Conservation (phyloP, 1,284 basidiomycete species). For the Irpex lacteus region DNA sequence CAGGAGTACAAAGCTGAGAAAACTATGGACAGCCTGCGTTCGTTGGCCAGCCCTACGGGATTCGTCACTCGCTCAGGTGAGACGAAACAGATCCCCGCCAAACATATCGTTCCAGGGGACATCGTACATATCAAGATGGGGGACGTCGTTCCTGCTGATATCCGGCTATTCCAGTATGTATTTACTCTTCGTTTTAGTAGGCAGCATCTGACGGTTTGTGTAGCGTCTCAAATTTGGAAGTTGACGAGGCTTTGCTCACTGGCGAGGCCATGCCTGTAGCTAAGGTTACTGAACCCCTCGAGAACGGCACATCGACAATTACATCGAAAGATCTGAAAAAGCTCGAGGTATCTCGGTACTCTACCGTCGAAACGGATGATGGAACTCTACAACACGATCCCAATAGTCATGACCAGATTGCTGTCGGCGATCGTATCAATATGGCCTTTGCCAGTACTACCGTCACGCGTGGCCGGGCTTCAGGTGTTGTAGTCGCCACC, state of each 20-base stretch:
- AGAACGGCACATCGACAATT: neutral
- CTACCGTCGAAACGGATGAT: neutral
- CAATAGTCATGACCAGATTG: constrained; percentile 23
- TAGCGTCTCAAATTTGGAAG: constrained; percentile 42
- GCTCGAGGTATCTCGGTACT: neutral
- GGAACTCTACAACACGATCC: constrained; percentile 18
- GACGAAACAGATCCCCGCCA: constrained; percentile 48
- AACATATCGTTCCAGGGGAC: constrained; percentile 63
- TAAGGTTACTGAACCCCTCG: constrained; percentile 32
- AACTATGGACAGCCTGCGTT: constrained; percentile 55
- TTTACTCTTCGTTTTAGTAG: neutral
- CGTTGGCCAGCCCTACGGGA: constrained; percentile 61
- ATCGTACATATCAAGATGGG: constrained; percentile 54
- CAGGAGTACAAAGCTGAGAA: constrained; percentile 57
- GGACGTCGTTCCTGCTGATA: constrained; percentile 62
- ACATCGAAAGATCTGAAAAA: neutral
- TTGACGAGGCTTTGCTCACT: constrained; percentile 69
- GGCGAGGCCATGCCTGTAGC: constrained; percentile 64
- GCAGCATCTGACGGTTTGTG: neutral
- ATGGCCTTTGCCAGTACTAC: constrained; percentile 56
- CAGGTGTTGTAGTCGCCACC: constrained; percentile 55
- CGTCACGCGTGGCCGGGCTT: constrained; percentile 65
- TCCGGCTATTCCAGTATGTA: constrained; percentile 29
- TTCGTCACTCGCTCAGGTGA: constrained; percentile 54
- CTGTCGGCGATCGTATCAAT: constrained; percentile 57